These are phyloP conservation scores for Nicotiana paniculata DNA, from an alignment of 257 asterid genomes.

Conservation along the genomic window DNA sequence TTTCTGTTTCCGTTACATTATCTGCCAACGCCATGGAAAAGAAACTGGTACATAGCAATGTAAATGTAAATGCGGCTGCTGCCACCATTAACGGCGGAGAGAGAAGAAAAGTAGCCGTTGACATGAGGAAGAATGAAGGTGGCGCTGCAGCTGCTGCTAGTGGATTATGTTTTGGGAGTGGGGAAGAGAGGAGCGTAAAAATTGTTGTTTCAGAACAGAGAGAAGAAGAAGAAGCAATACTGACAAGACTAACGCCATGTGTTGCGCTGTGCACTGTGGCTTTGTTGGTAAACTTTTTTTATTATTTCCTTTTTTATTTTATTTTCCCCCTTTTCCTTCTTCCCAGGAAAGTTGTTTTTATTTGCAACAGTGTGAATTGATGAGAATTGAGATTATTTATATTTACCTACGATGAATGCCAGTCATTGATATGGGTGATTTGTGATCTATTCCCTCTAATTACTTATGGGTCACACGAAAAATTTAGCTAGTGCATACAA, in stretches of 20 bases:
- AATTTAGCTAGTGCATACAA: too few relatives aligned
- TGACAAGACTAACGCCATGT: constrained; percentile 15
- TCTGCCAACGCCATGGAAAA: constrained; percentile 11
- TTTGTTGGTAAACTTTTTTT: neutral
- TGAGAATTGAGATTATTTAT: too few relatives aligned
- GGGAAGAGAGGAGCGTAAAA: constrained; percentile 6
- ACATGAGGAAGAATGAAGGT: neutral
- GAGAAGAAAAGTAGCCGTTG: constrained; percentile 10
- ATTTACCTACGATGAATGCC: too few relatives aligned
- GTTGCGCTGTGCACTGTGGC: constrained; percentile 13
- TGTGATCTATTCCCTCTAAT: too few relatives aligned
- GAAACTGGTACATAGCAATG: neutral
- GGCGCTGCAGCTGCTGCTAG: neutral
- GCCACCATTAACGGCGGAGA: constrained; percentile 5
- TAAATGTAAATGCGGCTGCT: constrained; percentile 1
- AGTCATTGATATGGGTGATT: too few relatives aligned
- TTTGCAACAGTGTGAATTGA: constrained; percentile 22
- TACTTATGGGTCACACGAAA: too few relatives aligned
- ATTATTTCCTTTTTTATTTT: neutral
- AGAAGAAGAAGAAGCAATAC: neutral
- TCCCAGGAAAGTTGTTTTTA: neutral
- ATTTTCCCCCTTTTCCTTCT: neutral
- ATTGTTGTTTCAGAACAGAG: neutral
- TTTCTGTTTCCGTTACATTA: constrained; percentile 33
- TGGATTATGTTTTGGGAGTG: neutral